Evolutionary conservation across 164 flowering plant species (phyloP).

Genomic region (Cinnamomum chago): DNA sequence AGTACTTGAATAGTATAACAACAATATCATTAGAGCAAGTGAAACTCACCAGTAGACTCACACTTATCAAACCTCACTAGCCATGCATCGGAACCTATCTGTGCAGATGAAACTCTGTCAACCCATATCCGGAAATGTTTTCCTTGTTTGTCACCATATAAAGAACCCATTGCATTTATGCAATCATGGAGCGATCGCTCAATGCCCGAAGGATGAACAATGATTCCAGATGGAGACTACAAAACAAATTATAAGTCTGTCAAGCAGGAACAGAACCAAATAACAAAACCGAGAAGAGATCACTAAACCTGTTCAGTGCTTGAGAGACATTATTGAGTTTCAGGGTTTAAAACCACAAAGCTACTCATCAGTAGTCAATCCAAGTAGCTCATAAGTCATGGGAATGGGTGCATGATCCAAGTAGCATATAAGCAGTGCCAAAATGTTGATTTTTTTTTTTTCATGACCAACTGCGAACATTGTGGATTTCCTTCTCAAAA

Average conservation of each 20-base stretch:
- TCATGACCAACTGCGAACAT: too few relatives aligned
- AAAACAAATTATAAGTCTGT: slow-evolving; percentile 12
- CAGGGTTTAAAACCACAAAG: too few relatives aligned
- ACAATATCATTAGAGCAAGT: not conserved
- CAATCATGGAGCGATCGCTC: slow-evolving; percentile 38
- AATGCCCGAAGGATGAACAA: slow-evolving; percentile 61
- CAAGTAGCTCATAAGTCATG: too few relatives aligned
- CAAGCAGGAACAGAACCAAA: not conserved
- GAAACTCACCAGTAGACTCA: slow-evolving; percentile 53
- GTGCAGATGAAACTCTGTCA: slow-evolving; percentile 47
- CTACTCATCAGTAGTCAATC: too few relatives aligned
- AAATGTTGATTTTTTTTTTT: too few relatives aligned
- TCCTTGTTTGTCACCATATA: slow-evolving; percentile 60
- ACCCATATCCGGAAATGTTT: slow-evolving; percentile 59
- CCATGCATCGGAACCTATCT: slow-evolving; percentile 55
- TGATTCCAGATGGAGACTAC: slow-evolving; percentile 47
- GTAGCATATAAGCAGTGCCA: too few relatives aligned
- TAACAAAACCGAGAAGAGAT: not conserved
- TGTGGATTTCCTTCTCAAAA: too few relatives aligned
- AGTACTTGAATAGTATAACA: not conserved
- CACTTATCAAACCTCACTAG: slow-evolving; percentile 70
- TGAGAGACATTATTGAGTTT: too few relatives aligned
- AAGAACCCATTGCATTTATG: slow-evolving; percentile 28
- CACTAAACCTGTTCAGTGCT: not conserved
- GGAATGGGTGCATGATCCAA: too few relatives aligned